Percentiles rank a stretch among this genome's conserved stretches.
Conservation (phyloP, 225 moss, liverwort and hornwort species). For the Sphagnum contortum region DNA sequence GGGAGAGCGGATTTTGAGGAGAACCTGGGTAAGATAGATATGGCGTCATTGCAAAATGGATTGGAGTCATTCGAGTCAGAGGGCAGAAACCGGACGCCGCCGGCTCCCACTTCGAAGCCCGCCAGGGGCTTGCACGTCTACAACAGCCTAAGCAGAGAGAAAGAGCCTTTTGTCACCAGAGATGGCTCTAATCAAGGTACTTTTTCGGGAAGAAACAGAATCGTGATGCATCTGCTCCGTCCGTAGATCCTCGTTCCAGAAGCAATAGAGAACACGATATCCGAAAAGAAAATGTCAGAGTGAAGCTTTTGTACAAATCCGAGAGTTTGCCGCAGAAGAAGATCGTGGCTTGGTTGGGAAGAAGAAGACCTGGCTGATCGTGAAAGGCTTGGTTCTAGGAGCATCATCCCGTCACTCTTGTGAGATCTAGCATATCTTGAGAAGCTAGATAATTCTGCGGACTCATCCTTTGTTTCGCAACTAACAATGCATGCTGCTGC, state of each 20-base stretch:
- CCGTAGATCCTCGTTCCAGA: no score
- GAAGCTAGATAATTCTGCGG: neutral
- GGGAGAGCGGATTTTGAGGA: neutral
- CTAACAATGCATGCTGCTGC: neutral
- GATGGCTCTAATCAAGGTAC: constrained; percentile 62
- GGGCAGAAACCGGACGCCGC: constrained; percentile 7
- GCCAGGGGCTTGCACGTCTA: constrained; percentile 38
- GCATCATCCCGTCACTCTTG: neutral
- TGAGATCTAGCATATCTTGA: constrained; percentile 12
- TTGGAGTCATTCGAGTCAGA: neutral
- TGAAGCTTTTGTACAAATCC: no score
- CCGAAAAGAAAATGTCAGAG: no score
- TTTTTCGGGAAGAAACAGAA: neutral
- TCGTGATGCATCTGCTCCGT: no score
- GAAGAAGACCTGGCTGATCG: no score
- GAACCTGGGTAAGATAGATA: neutral
- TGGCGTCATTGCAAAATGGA: neutral
- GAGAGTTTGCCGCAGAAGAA: no score
- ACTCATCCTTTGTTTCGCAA: neutral
- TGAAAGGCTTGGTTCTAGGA: no score
- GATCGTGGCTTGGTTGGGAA: no score
- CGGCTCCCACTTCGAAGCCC: constrained; percentile 6
- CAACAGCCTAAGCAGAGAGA: constrained; percentile 54
- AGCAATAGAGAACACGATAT: no score
- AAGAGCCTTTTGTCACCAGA: constrained; percentile 59